phyloP scores from a whole-genome alignment of 2,329 filamentous ascomycete species.

The Fusarium temperatum region DNA sequence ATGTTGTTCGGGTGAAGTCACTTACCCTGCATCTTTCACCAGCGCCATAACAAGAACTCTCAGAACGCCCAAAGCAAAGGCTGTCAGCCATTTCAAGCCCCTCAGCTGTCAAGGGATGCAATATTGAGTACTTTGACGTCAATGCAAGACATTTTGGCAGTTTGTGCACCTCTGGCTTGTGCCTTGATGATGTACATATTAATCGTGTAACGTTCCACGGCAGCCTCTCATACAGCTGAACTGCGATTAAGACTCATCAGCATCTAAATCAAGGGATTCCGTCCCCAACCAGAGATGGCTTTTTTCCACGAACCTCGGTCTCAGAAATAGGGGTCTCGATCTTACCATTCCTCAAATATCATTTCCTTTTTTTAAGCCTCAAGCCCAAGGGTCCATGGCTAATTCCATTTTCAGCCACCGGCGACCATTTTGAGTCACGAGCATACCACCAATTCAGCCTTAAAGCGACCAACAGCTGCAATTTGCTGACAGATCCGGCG shows the following conservation, averaged over 20 bases:
- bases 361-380: constrained; percentile 12
- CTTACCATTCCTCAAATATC: not conserved
- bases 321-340: not conserved
- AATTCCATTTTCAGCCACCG: not conserved
- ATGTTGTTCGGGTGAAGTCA: not conserved
- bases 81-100: not conserved
- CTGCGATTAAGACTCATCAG: not conserved
- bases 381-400: constrained; percentile 21
- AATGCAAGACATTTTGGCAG: not conserved
- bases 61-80: not conserved
- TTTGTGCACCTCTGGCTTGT: not conserved
- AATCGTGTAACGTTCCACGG: not conserved
- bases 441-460: constrained; percentile 11
- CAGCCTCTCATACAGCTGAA: not conserved
- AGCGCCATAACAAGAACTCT: not conserved
- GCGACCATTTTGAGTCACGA: not conserved
- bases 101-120: not conserved
- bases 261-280: not conserved
- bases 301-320: not conserved
- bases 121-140: not conserved
- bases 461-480: not conserved
- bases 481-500: not conserved
- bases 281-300: not conserved
- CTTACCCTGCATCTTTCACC: not conserved
- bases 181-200: not conserved